A percentile compares a stretch with the other conserved stretches of the same genome.
Conservation (phyloP, 768 basidiomycete genomes). For the Lentinus brumalis region DNA sequence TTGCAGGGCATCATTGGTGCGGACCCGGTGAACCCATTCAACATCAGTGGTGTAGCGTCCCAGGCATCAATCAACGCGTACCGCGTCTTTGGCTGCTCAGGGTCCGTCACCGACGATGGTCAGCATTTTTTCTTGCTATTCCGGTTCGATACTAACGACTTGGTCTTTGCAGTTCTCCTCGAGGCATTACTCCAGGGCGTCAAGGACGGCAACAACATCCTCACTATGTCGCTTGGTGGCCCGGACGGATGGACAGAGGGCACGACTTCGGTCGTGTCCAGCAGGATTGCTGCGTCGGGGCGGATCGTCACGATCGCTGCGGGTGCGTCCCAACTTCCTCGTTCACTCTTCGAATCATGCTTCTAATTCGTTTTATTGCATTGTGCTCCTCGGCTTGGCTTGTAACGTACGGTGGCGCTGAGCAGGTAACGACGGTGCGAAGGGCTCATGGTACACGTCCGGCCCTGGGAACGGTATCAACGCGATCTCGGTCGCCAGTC, state of each 20-base stretch:
- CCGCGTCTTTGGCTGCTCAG: conserved; percentile 63
- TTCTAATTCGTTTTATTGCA: not conserved
- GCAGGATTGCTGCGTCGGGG: conserved; percentile 56
- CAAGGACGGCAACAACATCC: conserved; percentile 58
- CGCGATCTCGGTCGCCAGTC: conserved; percentile 58
- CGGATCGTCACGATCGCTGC: conserved; percentile 66
- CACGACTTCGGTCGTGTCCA: conserved; percentile 54
- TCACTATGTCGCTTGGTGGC: conserved; percentile 68
- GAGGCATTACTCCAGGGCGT: conserved; percentile 54
- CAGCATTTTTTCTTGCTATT: conserved; percentile 8
- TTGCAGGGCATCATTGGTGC: conserved; percentile 63
- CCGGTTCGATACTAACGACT: not conserved
- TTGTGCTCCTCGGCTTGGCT: not conserved
- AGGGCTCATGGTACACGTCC: conserved; percentile 64
- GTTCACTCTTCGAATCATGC: conserved; percentile 6
- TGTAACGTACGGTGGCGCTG: no score
- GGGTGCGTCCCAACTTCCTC: conserved; percentile 47
- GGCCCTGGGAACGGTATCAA: conserved; percentile 53
- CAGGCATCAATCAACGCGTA: conserved; percentile 55
- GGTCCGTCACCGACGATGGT: conserved; percentile 55
- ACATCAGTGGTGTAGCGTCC: conserved; percentile 72
- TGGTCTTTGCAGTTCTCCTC: conserved; percentile 37
- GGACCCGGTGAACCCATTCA: conserved; percentile 58
- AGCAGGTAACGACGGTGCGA: conserved; percentile 42
- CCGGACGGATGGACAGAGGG: conserved; percentile 65